Conservation (phyloP, 2,329 filamentous ascomycete species). For the Herpotrichia juniperi region DNA sequence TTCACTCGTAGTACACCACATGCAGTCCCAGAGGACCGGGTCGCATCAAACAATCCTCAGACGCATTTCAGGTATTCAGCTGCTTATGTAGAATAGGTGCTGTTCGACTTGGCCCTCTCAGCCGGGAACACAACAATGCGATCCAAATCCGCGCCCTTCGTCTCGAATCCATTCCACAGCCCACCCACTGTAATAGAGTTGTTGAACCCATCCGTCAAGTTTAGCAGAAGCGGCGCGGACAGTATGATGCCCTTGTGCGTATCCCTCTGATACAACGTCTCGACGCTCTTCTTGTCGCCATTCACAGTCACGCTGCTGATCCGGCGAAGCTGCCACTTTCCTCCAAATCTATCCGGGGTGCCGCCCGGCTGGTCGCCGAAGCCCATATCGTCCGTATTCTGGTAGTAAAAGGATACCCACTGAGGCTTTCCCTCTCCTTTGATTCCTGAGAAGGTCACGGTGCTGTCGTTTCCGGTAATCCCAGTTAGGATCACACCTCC, state of each 20-base stretch:
- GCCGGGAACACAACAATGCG: constrained; percentile 65
- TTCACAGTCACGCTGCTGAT: constrained; percentile 67
- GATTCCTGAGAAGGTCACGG: constrained; percentile 57
- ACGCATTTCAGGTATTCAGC: too few species aligned
- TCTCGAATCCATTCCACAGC: constrained; percentile 61
- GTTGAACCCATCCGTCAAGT: constrained; percentile 60
- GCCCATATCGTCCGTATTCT: constrained; percentile 67
- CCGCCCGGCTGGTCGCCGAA: constrained; percentile 62
- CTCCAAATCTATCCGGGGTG: constrained; percentile 64
- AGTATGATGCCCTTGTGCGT: constrained; percentile 66
- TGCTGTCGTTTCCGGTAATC: constrained; percentile 62
- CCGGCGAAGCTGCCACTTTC: constrained; percentile 64
- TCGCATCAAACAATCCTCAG: too few species aligned
- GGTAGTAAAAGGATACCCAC: constrained; percentile 65
- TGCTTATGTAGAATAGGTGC: too few species aligned
- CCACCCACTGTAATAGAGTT: constrained; percentile 67
- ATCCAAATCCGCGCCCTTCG: constrained; percentile 65
- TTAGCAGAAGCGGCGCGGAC: constrained; percentile 62
- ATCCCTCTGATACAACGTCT: constrained; percentile 61
- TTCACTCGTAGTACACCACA: too few species aligned
- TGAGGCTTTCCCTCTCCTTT: constrained; percentile 59
- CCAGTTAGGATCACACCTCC: constrained; percentile 56
- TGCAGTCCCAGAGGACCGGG: too few species aligned
- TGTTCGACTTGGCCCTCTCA: too few species aligned
- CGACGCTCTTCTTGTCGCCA: constrained; percentile 54